Percentiles rank a stretch among this genome's conserved stretches.
These are phyloP conservation scores for Xylaria sp. DNA, from an alignment of 2,329 filamentous ascomycete species.

Conservation along the genomic window DNA sequence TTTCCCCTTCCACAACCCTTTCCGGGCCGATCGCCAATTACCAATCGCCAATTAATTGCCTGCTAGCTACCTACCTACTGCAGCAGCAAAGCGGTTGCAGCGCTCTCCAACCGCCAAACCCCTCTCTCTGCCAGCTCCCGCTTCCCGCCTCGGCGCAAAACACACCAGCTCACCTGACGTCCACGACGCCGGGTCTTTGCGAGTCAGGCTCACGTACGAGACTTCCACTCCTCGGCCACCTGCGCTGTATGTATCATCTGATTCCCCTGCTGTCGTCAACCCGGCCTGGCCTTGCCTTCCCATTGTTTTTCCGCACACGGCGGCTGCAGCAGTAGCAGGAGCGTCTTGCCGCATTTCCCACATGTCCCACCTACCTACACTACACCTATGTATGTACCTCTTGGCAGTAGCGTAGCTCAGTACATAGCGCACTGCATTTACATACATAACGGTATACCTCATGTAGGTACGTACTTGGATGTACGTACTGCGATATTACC, in stretches of 20 bases:
- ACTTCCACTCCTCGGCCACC: constrained; percentile 15
- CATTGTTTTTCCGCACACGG: constrained; percentile 27
- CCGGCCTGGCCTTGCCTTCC: neutral
- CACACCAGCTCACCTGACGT: constrained; percentile 32
- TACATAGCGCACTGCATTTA: neutral
- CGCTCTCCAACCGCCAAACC: constrained; percentile 17
- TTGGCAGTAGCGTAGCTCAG: neutral
- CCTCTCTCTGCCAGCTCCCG: constrained; percentile 4
- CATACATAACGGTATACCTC: neutral
- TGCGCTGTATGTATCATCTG: constrained; percentile 30
- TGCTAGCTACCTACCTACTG: neutral
- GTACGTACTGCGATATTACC: constrained; percentile 4
- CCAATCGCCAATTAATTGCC: constrained; percentile 13
- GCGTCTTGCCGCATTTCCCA: constrained; percentile 5
- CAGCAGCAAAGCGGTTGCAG: neutral
- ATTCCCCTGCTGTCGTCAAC: constrained; percentile 7
- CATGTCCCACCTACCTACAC: neutral
- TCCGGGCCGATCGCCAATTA: constrained; percentile 32
- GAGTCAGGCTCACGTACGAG: constrained; percentile 25
- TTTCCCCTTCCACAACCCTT: constrained; percentile 1
- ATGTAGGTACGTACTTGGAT: neutral
- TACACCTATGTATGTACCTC: neutral
- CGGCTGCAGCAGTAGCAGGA: constrained; percentile 27
- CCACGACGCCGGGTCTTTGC: constrained; percentile 11
- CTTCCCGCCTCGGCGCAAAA: neutral